These are phyloP conservation scores for Endoconidiophora laricicola DNA, from an alignment of 2,329 filamentous ascomycete species.

Conservation along the genomic window DNA sequence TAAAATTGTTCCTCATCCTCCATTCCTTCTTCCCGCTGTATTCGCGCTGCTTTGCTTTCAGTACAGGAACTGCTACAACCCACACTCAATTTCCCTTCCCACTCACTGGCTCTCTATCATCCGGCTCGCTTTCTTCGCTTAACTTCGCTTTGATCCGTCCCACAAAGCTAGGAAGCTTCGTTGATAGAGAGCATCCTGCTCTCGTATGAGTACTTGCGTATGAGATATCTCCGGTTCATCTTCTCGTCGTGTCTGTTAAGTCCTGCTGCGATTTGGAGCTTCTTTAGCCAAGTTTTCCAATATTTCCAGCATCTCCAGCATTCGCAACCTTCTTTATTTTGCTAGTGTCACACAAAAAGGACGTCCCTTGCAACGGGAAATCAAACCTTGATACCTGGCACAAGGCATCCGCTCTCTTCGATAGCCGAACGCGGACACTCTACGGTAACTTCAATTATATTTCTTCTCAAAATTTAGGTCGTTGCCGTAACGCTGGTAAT, in stretches of 20 bases:
- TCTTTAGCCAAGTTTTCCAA: too few relatives aligned
- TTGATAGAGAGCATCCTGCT: neutral
- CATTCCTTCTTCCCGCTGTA: slow-evolving; percentile 3
- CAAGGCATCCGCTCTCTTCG: too few relatives aligned
- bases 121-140: slow-evolving; percentile 1
- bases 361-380: too few relatives aligned
- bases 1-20: neutral
- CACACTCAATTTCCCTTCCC: neutral
- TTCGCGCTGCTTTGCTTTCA: neutral
- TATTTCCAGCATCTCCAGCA: too few relatives aligned
- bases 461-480: too few relatives aligned
- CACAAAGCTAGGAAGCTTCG: neutral
- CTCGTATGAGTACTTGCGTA: neutral
- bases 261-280: neutral
- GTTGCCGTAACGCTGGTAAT: too few relatives aligned
- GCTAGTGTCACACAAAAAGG: too few relatives aligned
- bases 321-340: neutral
- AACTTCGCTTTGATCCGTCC: slow-evolving; percentile 3
- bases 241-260: neutral
- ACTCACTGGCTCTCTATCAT: neutral
- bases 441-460: too few relatives aligned
- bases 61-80: neutral
- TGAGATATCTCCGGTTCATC: neutral
- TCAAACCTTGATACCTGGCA: too few relatives aligned
- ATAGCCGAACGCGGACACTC: too few relatives aligned